These are phyloP conservation scores for Nakazawaea ishiwadae DNA, from an alignment of 805 yeast genomes.

Conservation along the genomic window DNA sequence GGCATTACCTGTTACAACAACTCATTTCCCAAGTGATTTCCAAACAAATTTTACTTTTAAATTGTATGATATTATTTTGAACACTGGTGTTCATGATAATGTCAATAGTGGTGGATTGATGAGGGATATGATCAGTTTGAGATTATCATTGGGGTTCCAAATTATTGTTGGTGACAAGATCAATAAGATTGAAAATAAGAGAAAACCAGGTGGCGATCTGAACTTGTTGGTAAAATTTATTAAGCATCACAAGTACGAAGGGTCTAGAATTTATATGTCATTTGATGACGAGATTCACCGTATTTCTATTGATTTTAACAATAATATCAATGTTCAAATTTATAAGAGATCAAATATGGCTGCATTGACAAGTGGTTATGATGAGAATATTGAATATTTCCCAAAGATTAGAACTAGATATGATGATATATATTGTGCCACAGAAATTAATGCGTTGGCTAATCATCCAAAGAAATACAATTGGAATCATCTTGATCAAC, in stretches of 20 bases:
- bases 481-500: constrained; percentile 92
- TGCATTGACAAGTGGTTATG: constrained; percentile 18
- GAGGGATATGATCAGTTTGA: constrained; percentile 80
- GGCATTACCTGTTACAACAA: constrained; percentile 77
- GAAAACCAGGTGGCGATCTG: constrained; percentile 51
- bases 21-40: constrained; percentile 76
- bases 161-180: constrained; percentile 74
- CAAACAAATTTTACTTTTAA: constrained; percentile 72
- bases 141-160: constrained; percentile 87
- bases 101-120: constrained; percentile 58
- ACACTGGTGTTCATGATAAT: constrained; percentile 46
- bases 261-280: constrained; percentile 67
- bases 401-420: constrained; percentile 74
- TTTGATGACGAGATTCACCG: constrained; percentile 84
- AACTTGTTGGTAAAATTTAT: constrained; percentile 57
- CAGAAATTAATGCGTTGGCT: constrained; percentile 52
- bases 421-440: constrained; percentile 57
- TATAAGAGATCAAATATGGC: constrained; percentile 40
- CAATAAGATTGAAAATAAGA: constrained; percentile 55
- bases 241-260: constrained; percentile 36
- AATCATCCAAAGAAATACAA: constrained; percentile 54
- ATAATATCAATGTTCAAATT: constrained; percentile 73
- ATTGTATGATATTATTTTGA: constrained; percentile 73
- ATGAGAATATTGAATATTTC: constrained; percentile 27
- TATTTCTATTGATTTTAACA: constrained; percentile 66